Evolutionary conservation across 2,329 filamentous ascomycete species (phyloP), one percentile per base, ranked within the genome.

Genomic region (Aspergillus glaucus): DNA sequence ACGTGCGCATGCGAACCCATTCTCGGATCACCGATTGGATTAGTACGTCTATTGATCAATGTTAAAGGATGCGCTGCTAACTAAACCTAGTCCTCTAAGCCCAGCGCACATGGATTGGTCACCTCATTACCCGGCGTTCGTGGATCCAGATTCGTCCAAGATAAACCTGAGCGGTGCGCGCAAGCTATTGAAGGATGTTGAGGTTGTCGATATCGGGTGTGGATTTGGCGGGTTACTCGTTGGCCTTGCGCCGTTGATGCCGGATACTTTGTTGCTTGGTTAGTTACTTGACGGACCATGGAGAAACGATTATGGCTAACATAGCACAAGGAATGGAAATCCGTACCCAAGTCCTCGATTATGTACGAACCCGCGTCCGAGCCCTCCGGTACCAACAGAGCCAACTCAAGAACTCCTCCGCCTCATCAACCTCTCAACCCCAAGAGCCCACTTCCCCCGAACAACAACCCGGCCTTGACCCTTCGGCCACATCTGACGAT

Each of bases 151-250:
- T 43, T 47, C 61, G 6, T 58, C 55, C 10, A 62, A 65, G 45
- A 60, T 55, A 44, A 72, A 62, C 28, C 56, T 66, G 15, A 51
- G 49, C 19, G 68, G 64, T 21, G 55, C 58, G 54, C 63, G 52
- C 66, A 67, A 60, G 64, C 69, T 87, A 52, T 75, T 73, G 30
- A 85, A 87, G 65, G 78, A 88, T 52, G 85, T 98, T 43, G 90
- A 96, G 65, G 83, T 98, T 42, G 90, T 92, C 55, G 93, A 98
- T 72, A 96, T 98, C 65, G 93, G 93, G 22, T 98, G 93, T 67
- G 93, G 93, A 4, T 98, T 95, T 67, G 93, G 93, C 43, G 93
- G 93, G 6, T 75, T 98, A 49, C 78, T 95, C 3, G 86, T 97
- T 55, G 91, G 89, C 5, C 79, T 98, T 43, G 84, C 88, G 10